phyloP scores from a whole-genome alignment of 495 filamentous ascomycete species.

The Apiosordaria backusii region DNA sequence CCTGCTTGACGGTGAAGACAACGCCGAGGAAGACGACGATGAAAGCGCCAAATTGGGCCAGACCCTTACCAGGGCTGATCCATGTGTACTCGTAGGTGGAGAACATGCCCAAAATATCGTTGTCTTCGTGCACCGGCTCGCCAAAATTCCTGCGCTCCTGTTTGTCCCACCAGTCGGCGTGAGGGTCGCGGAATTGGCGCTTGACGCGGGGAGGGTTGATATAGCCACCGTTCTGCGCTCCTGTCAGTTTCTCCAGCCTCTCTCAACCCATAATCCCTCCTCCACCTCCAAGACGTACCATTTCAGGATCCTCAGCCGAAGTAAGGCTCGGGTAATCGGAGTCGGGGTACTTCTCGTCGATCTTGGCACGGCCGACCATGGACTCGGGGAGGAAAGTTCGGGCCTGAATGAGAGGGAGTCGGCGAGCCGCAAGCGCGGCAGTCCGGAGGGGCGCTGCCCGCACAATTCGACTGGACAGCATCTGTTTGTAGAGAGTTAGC shows the following conservation, averaged over 20 bases:
- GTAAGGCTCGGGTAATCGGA: slow-evolving; percentile 51
- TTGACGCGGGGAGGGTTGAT: slow-evolving; percentile 80
- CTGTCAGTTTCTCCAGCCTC: slow-evolving; percentile 26
- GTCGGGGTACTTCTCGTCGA: slow-evolving; percentile 51
- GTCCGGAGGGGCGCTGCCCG: slow-evolving; percentile 53
- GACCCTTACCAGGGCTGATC: slow-evolving; percentile 65
- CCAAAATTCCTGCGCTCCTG: slow-evolving; percentile 95
- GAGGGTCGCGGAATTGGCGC: slow-evolving; percentile 85
- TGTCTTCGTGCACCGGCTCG: slow-evolving; percentile 94
- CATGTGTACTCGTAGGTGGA: slow-evolving; percentile 87
- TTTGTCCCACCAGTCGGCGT: slow-evolving; percentile 96
- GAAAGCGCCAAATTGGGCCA: slow-evolving; percentile 71
- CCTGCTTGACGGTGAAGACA: slow-evolving; percentile 62
- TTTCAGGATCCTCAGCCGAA: slow-evolving; percentile 68
- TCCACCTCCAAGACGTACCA: slow-evolving; percentile 51
- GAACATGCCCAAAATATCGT: slow-evolving; percentile 92
- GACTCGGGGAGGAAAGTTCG: slow-evolving; percentile 47
- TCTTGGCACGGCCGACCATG: slow-evolving; percentile 34
- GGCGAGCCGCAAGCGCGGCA: slow-evolving; percentile 42
- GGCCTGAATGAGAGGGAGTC: slow-evolving; percentile 47
- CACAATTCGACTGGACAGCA: slow-evolving; percentile 62
- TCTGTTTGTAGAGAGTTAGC: slow-evolving; percentile 39
- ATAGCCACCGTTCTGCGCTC: slow-evolving; percentile 81
- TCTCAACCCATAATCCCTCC: slow-evolving; percentile 17
- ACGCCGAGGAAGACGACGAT: slow-evolving; percentile 66